phyloP scores from a whole-genome alignment of 441 rosid species.

The Aquilaria agallochum region DNA sequence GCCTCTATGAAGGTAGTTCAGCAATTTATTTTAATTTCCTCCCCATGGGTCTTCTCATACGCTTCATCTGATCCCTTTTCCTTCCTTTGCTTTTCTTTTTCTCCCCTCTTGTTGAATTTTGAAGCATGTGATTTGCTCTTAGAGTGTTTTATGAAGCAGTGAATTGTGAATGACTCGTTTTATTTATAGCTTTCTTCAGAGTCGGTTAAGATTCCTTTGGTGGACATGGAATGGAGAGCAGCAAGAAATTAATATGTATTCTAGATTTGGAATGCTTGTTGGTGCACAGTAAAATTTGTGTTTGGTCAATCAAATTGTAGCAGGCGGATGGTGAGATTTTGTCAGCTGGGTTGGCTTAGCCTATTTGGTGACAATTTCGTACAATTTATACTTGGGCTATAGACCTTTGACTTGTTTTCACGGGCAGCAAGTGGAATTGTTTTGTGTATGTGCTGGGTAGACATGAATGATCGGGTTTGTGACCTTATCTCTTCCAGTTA shows the following conservation, averaged over 20 bases:
- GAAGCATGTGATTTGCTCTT: not conserved
- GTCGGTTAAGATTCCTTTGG: constrained; percentile 11
- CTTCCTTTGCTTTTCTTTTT: not conserved
- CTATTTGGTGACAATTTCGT: constrained; percentile 6
- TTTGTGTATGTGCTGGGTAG: constrained; percentile 1
- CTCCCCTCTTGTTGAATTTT: not conserved
- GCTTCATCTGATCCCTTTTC: not conserved
- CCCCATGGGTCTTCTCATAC: constrained; percentile 1
- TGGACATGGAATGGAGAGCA: constrained; percentile 7
- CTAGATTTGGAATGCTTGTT: constrained; percentile 14
- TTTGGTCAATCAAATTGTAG: constrained; percentile 10
- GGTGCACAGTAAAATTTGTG: constrained; percentile 7
- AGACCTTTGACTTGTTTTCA: constrained; percentile 10
- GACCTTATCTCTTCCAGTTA: constrained; percentile 49
- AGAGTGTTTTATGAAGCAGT: no score
- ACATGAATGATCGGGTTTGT: constrained; percentile 14
- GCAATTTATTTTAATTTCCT: not conserved
- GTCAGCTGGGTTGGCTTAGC: constrained; percentile 3
- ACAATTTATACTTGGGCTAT: not conserved
- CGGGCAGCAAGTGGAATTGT: not conserved
- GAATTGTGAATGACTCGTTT: constrained; percentile 2
- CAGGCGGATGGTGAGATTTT: not conserved
- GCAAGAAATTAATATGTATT: constrained; percentile 1
- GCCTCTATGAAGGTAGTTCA: constrained; percentile 65
- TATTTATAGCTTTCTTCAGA: constrained; percentile 9